Percentiles rank a stretch among this genome's conserved stretches.
These are phyloP conservation scores for Persicaria tinctoria DNA, from an alignment of 148 eudicot genomes.

Conservation along the genomic window DNA sequence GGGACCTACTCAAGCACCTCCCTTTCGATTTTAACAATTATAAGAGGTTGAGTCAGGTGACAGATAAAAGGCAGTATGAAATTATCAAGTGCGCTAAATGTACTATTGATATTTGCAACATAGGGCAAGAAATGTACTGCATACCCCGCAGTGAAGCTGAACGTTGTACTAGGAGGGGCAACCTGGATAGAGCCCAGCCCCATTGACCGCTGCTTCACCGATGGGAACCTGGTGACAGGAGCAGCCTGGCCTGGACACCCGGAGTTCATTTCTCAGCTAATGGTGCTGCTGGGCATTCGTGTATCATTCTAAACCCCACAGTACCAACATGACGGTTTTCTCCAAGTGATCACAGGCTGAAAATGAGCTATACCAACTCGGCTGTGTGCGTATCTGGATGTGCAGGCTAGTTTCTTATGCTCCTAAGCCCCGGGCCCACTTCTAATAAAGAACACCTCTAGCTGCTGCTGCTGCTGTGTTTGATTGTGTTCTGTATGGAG, in stretches of 20 bases:
- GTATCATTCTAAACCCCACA: constrained; percentile 46
- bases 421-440: background rate
- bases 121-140: constrained; percentile 98
- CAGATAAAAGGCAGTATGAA: no score
- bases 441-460: background rate
- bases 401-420: background rate
- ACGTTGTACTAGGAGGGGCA: constrained; percentile 69
- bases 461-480: background rate
- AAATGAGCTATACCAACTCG: background rate
- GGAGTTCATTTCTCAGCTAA: constrained; percentile 80
- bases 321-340: background rate
- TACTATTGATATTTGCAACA: constrained; percentile 7
- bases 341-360: background rate
- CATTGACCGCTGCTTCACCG: constrained; percentile 79
- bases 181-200: constrained; percentile 95
- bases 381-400: background rate
- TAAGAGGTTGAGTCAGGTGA: background rate
- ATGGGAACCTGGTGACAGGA: constrained; percentile 93
- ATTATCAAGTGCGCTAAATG: background rate
- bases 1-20: background rate
- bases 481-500: background rate
- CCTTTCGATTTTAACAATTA: background rate
- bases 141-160: constrained; percentile 89
- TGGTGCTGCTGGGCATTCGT: constrained; percentile 57
- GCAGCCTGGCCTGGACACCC: constrained; percentile 99